A percentile compares a stretch with the other conserved stretches of the same genome.
phyloP scores from a whole-genome alignment of 2,329 filamentous ascomycete species.

The Botrytis pseudocinerea region DNA sequence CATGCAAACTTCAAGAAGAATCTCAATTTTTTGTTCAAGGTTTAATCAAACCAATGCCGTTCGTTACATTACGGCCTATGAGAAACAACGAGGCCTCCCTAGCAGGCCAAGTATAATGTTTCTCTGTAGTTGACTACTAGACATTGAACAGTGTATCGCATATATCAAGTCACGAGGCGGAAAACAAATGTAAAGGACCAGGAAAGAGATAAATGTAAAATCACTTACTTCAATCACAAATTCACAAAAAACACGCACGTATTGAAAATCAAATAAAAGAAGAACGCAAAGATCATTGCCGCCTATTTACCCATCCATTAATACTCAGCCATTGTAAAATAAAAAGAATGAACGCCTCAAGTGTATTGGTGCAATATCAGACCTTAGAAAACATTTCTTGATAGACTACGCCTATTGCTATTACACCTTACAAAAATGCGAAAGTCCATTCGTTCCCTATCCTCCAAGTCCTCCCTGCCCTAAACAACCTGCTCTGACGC shows the following conservation, averaged over 20 bases:
- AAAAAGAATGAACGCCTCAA: conserved; percentile 22
- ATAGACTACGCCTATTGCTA: conserved; percentile 45
- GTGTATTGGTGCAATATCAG: conserved; percentile 21
- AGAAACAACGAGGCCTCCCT: neutral
- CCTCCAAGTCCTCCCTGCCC: conserved; percentile 36
- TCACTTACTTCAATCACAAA: conserved; percentile 2
- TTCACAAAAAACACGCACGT: neutral
- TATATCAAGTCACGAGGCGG: neutral
- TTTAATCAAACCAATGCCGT: neutral
- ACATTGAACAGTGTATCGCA: neutral
- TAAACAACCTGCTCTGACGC: conserved; percentile 25
- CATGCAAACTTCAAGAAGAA: neutral
- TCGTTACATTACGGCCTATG: neutral
- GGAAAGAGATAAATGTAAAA: neutral
- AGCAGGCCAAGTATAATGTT: neutral
- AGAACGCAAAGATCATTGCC: conserved; percentile 14
- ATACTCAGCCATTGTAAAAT: conserved; percentile 16
- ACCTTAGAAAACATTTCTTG: conserved; percentile 25
- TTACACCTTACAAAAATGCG: conserved; percentile 44
- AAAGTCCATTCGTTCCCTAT: conserved; percentile 26
- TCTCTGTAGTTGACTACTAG: neutral
- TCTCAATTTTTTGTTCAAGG: neutral
- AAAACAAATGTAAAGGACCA: neutral
- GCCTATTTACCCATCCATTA: conserved; percentile 17
- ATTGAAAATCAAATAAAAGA: neutral